Base-by-base conservation (phyloP, 2,329 filamentous ascomycete species). In the Venturia aucupariae region DNA sequence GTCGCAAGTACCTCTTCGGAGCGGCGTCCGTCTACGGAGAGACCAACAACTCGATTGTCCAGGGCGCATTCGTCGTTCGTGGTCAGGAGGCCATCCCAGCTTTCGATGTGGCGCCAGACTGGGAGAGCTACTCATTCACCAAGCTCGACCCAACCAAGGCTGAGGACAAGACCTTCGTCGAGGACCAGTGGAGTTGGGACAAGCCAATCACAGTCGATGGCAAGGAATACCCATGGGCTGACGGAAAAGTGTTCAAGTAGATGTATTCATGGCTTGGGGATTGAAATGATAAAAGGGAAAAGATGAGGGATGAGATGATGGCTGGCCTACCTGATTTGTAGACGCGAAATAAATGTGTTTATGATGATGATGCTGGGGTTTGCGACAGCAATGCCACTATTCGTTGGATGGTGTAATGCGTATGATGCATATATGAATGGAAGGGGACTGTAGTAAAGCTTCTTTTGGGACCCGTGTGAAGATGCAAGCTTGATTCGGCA, bases 231-330 rank as follows among this genome's bases (percentile, higher is more conserved):
- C 81, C 86, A 77, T 90, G 89, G 82, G 89, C 89, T 75, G 88
- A 91, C 74, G 94, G 94, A 77, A 97, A 97, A 87, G 92, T 97
- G 78, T 97, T 97, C 90, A 97, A 97, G 86, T 97, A 96, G 44
- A 41, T 42, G 24, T 61, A 7, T 24, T 41, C 15, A 27, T 61
- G 2, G 15, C 27, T 27, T 17, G 35, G 22, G 13, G 35, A 22
- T 42, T 42, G 38, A 61, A 51, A 27, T 2, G 46, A 51, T 13
- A 27, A 27, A 51, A 27, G 15, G 30, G n/a, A 35, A 57, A n/a
- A 57, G 27, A 61, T 7, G 38, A 59, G 30, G 2, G 3, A 60
- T 38, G 55, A 60, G 30, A 41, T 30, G 32, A 60, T 60, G 27
- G 5, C 6, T 32, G 15, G 15, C 13, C 46, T 27, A 51, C 46